phyloP scores from a whole-genome alignment of 2,329 filamentous ascomycete species.

The Orbilia brochopaga region DNA sequence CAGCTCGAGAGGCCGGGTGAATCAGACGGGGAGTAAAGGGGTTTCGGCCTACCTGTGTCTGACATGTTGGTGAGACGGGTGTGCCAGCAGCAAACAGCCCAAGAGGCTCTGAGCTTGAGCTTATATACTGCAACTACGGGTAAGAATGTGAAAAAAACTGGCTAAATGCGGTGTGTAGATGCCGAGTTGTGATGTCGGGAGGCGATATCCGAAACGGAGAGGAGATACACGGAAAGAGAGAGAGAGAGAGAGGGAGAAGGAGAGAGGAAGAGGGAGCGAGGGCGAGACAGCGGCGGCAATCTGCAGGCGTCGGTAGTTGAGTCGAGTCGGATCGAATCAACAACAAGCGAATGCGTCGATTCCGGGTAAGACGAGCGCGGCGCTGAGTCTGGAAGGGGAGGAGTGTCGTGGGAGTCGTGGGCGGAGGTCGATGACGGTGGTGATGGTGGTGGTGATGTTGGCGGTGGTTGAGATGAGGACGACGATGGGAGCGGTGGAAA shows the following conservation, averaged over 20 bases:
- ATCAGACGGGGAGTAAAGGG: constrained; percentile 5
- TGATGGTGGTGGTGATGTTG: constrained; percentile 10
- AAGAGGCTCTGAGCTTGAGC: no score
- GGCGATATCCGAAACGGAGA: neutral
- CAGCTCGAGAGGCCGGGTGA: neutral
- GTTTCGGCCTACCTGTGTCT: constrained; percentile 32
- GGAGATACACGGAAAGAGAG: neutral
- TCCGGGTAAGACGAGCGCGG: neutral
- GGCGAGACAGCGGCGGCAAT: neutral
- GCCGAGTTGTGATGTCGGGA: neutral
- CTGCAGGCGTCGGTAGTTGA: constrained; percentile 3
- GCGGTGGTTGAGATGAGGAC: neutral
- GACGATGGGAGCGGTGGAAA: no score
- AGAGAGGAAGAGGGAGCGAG: neutral
- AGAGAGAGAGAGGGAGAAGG: neutral
- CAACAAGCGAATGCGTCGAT: constrained; percentile 46
- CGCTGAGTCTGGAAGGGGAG: neutral
- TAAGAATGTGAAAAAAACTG: neutral
- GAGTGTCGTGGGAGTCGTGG: no score
- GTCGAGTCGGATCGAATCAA: constrained; percentile 26
- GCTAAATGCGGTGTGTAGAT: neutral
- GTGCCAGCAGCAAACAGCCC: neutral
- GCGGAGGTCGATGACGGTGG: constrained; percentile 4
- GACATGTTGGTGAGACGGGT: constrained; percentile 23
- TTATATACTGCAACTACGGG: no score